Evolutionary conservation across 1,139 yeast genomes (phyloP).

Genomic region (Sugiyamaella castrensis): DNA sequence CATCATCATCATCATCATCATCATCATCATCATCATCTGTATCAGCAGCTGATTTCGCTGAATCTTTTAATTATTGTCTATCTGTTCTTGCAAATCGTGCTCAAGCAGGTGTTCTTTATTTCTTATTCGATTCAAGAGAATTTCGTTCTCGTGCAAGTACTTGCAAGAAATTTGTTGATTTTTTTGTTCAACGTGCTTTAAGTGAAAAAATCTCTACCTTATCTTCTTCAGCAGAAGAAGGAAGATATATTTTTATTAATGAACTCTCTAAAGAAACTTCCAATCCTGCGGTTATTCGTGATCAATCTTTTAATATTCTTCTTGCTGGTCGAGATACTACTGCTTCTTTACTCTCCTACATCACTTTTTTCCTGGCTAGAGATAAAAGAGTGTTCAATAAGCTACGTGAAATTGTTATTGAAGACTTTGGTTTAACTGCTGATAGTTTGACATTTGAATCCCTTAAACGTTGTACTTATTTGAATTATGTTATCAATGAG

Average conservation of each 20-base stretch:
- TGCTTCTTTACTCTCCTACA: conserved; percentile 51
- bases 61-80: conserved; percentile 37
- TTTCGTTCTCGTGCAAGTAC: conserved; percentile 34
- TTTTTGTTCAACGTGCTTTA: conserved; percentile 34
- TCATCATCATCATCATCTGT: conserved; percentile 6
- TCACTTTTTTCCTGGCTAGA: conserved; percentile 47
- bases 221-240: conserved; percentile 4
- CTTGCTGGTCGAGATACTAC: conserved; percentile 61
- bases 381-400: conserved; percentile 43
- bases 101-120: conserved; percentile 18
- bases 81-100: conserved; percentile 13
- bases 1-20: too few species aligned
- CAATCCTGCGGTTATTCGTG: conserved; percentile 48
- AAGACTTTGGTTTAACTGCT: conserved; percentile 28
- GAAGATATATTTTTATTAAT: conserved; percentile 44
- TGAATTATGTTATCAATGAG: conserved; percentile 51
- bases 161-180: conserved; percentile 37
- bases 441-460: conserved; percentile 45
- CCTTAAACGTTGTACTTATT: conserved; percentile 49
- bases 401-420: conserved; percentile 43
- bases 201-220: conserved; percentile 12
- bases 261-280: conserved; percentile 52
- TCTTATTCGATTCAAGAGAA: conserved; percentile 20
- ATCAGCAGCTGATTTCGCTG: conserved; percentile 39
- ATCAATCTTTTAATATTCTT: conserved; percentile 51